These are phyloP conservation scores for Cylindrodendrum hubeiense DNA, from an alignment of 2,329 filamentous ascomycete species.

Conservation along the genomic window DNA sequence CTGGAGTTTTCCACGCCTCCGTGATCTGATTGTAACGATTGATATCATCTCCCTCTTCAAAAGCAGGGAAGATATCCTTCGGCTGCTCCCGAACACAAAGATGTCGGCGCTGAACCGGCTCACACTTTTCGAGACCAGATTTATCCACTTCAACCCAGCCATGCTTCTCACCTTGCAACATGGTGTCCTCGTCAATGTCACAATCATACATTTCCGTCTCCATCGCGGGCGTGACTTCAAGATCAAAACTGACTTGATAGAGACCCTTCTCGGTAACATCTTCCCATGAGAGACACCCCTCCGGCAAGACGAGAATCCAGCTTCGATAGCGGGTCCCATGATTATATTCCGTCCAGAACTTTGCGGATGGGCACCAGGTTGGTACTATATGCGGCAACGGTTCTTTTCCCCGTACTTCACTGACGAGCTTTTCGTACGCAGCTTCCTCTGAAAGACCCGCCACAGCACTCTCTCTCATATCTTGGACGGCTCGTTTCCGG, in stretches of 20 bases:
- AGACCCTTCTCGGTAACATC: slow-evolving; percentile 24
- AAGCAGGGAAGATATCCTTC: background rate
- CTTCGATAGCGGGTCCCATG: slow-evolving; percentile 14
- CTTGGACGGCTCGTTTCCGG: slow-evolving; percentile 1
- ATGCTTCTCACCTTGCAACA: slow-evolving; percentile 9
- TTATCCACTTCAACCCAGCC: slow-evolving; percentile 18
- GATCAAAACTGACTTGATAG: slow-evolving; percentile 23
- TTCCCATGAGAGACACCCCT: slow-evolving; percentile 24
- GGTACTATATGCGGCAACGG: slow-evolving; percentile 34
- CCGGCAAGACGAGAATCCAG: slow-evolving; percentile 27
- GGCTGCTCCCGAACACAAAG: slow-evolving; percentile 12
- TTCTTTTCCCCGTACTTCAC: slow-evolving; percentile 24
- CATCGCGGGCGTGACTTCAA: slow-evolving; percentile 19
- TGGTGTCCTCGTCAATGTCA: background rate
- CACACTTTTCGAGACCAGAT: slow-evolving; percentile 1
- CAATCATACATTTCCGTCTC: background rate
- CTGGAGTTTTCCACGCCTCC: slow-evolving; percentile 2
- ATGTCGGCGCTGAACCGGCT: background rate
- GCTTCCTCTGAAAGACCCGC: slow-evolving; percentile 15
- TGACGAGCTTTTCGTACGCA: slow-evolving; percentile 11
- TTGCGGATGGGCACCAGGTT: slow-evolving; percentile 21
- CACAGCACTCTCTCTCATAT: slow-evolving; percentile 18
- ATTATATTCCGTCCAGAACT: background rate
- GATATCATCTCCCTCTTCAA: background rate
- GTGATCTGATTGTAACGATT: background rate